Base-by-base conservation (phyloP, 176 grass and related monocot genomes). In the Oryza australiensis region DNA sequence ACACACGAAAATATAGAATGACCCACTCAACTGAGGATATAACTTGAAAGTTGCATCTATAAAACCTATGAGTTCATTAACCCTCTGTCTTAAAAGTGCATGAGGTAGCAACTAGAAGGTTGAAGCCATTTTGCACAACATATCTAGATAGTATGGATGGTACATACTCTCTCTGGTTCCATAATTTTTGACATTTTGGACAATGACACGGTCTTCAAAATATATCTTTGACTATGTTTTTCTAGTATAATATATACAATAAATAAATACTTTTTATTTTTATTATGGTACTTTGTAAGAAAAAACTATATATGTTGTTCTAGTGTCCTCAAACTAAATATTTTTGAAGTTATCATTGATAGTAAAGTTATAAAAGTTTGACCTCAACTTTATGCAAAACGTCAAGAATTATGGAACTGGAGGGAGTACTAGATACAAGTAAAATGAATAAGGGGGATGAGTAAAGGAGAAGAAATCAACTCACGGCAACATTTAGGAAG, bases 401-500 rank as follows among this genome's bases (percentile, higher is more conserved):
- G 29, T 2, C 29, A 29, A 29, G 29, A 29, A 29, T 29, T 29
- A 29, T 29, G 29, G 29, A 29, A 29, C 29, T 2, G 29, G 29
- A 29, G 29, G 29, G 29, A 29, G 29, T 29, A 37, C 1, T 37
- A 37, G 35, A 37, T 37, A 81, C 16, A 12, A 67, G 20, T 63
- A 64, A 73, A 73, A 29, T 74, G 66, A 60, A 87, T 14, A 45
- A 83, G 20, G 60, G 40, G 29, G 37, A 30, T 28, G 30, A 80
- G 81, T 60, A 66, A 78, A 66, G 72, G 75, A 68, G 69, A 40
- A 12, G 64, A 9, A 64, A 72, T 70, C 68, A 92, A 93, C 92
- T 93, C 72, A 98, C 95, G 84, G 92, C 92, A 94, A 98, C 88
- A 82, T 90, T 93, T 80, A 95, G 82, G 68, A 98, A 83, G 26